Evolutionary conservation across 2,329 filamentous ascomycete genomes (phyloP).

Genomic region (Arthrocladium fulminans): DNA sequence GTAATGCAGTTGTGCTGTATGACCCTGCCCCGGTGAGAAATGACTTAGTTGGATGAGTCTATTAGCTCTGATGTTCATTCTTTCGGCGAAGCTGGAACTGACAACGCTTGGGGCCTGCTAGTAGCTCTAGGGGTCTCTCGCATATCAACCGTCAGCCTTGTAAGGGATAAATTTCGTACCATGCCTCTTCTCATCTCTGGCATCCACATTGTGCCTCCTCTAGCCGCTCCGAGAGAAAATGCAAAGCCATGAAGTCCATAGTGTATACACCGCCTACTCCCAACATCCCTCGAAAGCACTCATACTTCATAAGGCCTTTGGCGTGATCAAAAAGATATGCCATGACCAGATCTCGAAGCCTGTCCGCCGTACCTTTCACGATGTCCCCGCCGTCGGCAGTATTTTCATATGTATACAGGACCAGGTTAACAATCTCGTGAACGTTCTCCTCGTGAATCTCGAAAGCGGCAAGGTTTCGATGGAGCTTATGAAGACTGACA

Average conservation of each 20-base stretch:
- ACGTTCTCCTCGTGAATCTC: constrained; percentile 19
- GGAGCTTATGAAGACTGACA: constrained; percentile 33
- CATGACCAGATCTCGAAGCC: constrained; percentile 31
- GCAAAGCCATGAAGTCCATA: background rate
- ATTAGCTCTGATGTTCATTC: too few species aligned
- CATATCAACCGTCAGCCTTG: too few species aligned
- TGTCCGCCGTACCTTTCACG: constrained; percentile 31
- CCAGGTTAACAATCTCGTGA: constrained; percentile 29
- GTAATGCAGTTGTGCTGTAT: too few species aligned
- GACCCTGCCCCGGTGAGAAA: too few species aligned
- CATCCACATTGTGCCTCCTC: too few species aligned
- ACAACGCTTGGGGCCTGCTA: too few species aligned
- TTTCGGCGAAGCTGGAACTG: too few species aligned
- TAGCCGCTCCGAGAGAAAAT: too few species aligned
- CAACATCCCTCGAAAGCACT: background rate
- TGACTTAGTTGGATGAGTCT: too few species aligned
- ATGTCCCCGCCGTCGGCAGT: constrained; percentile 32
- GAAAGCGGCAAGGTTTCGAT: constrained; percentile 29
- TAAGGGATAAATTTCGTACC: too few species aligned
- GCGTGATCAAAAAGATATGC: constrained; percentile 35
- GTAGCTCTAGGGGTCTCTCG: too few species aligned
- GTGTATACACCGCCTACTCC: background rate
- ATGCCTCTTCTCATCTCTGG: too few species aligned
- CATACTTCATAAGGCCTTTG: constrained; percentile 29
- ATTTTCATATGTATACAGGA: constrained; percentile 33